A percentile compares a stretch with the other conserved stretches of the same genome.
phyloP scores from a whole-genome alignment of 768 basidiomycete genomes.

The Auriscalpium orientale region DNA sequence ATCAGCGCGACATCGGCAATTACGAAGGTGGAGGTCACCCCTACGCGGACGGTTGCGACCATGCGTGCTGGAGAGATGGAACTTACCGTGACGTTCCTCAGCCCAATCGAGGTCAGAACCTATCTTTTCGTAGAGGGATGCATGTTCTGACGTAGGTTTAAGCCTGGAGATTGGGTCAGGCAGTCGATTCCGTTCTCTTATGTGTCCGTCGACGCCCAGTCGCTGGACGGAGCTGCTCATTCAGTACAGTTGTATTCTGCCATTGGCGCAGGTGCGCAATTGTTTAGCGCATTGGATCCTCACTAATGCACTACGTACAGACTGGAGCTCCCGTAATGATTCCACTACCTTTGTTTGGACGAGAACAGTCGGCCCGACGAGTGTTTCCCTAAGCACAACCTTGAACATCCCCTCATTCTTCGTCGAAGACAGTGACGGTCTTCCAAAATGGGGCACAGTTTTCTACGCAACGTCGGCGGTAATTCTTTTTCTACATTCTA shows the following conservation, averaged over 20 bases:
- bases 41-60: slow-evolving; percentile 5
- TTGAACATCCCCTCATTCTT: too few species aligned
- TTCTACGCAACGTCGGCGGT: too few species aligned
- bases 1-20: neutral
- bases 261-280: slow-evolving; percentile 20
- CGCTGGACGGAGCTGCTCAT: slow-evolving; percentile 21
- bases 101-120: slow-evolving; percentile 9
- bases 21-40: neutral
- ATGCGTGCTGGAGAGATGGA: slow-evolving; percentile 1
- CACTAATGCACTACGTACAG: too few species aligned
- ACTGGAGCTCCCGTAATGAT: too few species aligned
- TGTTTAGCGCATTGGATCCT: too few species aligned
- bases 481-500: too few species aligned
- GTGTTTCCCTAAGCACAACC: too few species aligned
- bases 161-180: slow-evolving; percentile 7
- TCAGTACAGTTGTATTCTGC: slow-evolving; percentile 25
- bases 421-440: too few species aligned
- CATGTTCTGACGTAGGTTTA: neutral
- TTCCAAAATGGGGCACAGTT: too few species aligned
- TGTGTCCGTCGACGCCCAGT: slow-evolving; percentile 16
- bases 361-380: too few species aligned
- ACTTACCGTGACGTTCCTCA: slow-evolving; percentile 5
- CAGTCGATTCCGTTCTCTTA: slow-evolving; percentile 29
- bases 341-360: too few species aligned
- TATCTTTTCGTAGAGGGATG: too few species aligned